Base-by-base conservation (phyloP, 1,284 basidiomycete genomes). In the Xerocomus amazonicus region DNA sequence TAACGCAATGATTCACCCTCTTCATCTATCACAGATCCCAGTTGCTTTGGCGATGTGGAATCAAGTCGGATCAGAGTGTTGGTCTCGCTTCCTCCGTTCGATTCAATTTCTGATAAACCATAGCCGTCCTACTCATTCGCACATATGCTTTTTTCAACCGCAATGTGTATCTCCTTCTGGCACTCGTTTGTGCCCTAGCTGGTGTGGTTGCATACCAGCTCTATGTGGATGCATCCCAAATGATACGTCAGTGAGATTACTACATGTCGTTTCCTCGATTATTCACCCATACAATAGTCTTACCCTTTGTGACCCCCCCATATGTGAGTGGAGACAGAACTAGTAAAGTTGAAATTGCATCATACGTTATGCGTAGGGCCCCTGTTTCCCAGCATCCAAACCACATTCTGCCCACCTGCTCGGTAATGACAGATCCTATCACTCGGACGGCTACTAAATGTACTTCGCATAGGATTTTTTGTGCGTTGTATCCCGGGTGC, bases 111-210 rank as follows among this genome's bases (percentile, higher is more conserved):
- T 55, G 27, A 66, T 39, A 26, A 19, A 39, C 1, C 56, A 56
- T 55, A 86, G 83, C 79, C 53, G 84, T 90, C 47, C 77, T 90
- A 41, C 75, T 90, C 55, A 89, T 90, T 54, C 80, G 87, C 50
- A 90, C 87, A 41, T 90, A 88, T 60, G 87, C 87, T 6, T 90
- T 90, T 70, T 90, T 89, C 73, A 87, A 87, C 59, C 78, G 84
- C 53, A 88, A 87, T 59, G 66, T 73, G 44, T 83, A 80, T 62
- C 67, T 89, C 45, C 73, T 90, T 36, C 70, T 72, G 54, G 76
- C 77, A 51, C 78, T 90, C 52, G 67, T 85, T 48, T 73, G 73
- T 45, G 79, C 83, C 12, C 71, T 90, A 9, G 74, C 77, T 48
- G 85, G 84, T 5, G 79, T 90, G 45, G 76, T 89, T 17, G 77